phyloP scores from a whole-genome alignment of 2,329 filamentous ascomycete species.

The Alternaria infectoria region DNA sequence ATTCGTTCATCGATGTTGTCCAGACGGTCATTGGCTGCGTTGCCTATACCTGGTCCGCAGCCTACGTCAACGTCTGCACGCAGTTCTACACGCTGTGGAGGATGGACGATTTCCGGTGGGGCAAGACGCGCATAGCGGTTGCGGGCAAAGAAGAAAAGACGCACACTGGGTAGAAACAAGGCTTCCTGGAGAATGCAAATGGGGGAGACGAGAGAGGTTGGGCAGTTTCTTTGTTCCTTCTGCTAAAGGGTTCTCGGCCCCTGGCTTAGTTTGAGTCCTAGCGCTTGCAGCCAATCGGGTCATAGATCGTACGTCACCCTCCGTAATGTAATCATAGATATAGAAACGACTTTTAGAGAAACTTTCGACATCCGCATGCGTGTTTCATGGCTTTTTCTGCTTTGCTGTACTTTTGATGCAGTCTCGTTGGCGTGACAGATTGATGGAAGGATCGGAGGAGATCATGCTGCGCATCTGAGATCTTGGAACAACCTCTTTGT shows the following conservation, averaged over 20 bases:
- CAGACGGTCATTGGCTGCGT: background rate
- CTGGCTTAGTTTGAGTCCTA: background rate
- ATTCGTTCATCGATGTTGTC: background rate
- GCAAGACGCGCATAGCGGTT: slow-evolving; percentile 6
- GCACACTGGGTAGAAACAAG: background rate
- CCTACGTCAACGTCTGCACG: background rate
- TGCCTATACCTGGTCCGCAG: background rate
- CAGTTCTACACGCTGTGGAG: slow-evolving; percentile 6
- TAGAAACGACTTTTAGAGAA: background rate
- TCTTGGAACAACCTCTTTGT: background rate
- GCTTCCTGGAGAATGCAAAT: background rate
- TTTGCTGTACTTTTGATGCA: background rate
- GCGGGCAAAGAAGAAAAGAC: background rate
- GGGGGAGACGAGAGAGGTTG: background rate
- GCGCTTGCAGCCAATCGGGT: background rate
- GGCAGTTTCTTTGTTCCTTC: background rate
- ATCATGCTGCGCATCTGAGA: background rate
- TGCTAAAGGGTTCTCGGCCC: background rate
- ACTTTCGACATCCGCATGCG: background rate
- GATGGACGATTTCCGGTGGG: slow-evolving; percentile 9
- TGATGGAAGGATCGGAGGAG: background rate
- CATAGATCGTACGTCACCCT: background rate
- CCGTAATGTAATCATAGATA: background rate
- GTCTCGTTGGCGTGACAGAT: background rate
- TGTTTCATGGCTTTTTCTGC: background rate